phyloP scores from a whole-genome alignment of 2,329 filamentous ascomycete species.

The Xylaria sp. region DNA sequence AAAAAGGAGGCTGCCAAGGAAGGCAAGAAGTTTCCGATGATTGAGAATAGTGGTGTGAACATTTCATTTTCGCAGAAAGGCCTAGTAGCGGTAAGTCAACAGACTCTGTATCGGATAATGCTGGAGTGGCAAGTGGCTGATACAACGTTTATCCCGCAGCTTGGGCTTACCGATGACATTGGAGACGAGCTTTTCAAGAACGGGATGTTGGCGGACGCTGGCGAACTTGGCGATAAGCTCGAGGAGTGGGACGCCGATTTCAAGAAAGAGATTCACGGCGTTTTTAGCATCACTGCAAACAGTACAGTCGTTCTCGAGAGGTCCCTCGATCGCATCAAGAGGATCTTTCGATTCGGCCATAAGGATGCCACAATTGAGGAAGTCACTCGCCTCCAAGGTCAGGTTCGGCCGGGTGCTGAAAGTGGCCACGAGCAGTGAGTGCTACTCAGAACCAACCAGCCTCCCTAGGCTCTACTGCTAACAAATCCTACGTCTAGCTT shows the following conservation, averaged over 20 bases:
- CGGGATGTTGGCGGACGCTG: conserved; percentile 43
- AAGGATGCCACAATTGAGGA: conserved; percentile 38
- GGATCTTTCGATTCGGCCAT: conserved; percentile 35
- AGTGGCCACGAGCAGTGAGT: conserved; percentile 47
- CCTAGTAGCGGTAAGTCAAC: conserved; percentile 28
- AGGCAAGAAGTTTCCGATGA: conserved; percentile 8
- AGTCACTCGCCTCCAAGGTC: conserved; percentile 41
- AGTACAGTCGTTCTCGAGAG: conserved; percentile 35
- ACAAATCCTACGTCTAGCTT: conserved; percentile 37
- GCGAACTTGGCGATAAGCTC: conserved; percentile 39
- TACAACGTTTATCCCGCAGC: conserved; percentile 22
- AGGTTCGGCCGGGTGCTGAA: conserved; percentile 43
- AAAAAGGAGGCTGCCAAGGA: conserved; percentile 21
- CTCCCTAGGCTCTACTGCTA: background rate
- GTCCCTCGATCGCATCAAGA: conserved; percentile 39
- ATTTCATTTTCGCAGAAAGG: conserved; percentile 38
- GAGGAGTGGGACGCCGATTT: conserved; percentile 41
- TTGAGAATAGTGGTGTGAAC: conserved; percentile 32
- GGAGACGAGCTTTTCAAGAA: conserved; percentile 41
- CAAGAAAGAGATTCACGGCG: conserved; percentile 44
- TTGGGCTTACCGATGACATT: conserved; percentile 40
- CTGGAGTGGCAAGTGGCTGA: background rate
- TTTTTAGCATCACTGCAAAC: conserved; percentile 45
- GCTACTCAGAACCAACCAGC: background rate
- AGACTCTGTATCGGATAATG: background rate